Conservation (phyloP, 2,329 filamentous ascomycete species). For the Paracamarosporium sp. region DNA sequence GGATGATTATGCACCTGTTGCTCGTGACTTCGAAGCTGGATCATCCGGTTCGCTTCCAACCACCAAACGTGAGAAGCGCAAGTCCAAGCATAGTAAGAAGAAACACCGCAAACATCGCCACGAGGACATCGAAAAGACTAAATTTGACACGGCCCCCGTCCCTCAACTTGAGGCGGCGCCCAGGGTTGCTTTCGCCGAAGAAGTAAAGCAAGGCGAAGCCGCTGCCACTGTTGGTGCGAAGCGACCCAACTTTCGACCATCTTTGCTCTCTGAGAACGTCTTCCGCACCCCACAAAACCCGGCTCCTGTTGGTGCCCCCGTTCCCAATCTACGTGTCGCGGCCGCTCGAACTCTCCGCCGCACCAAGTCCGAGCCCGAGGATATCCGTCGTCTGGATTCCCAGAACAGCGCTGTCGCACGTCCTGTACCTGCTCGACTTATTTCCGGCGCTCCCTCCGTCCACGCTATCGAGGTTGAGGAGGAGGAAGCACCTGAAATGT, state of each 20-base stretch:
- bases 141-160: slow-evolving; percentile 2
- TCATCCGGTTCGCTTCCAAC: slow-evolving; percentile 42
- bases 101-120: slow-evolving; percentile 47
- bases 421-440: slow-evolving; percentile 24
- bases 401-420: slow-evolving; percentile 23
- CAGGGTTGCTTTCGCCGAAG: slow-evolving; percentile 51
- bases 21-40: slow-evolving; percentile 58
- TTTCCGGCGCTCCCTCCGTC: slow-evolving; percentile 18
- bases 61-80: slow-evolving; percentile 48
- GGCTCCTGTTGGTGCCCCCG: slow-evolving; percentile 36
- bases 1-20: slow-evolving; percentile 51
- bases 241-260: slow-evolving; percentile 67
- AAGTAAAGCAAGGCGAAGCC: slow-evolving; percentile 32
- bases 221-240: slow-evolving; percentile 56
- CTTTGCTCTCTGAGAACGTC: slow-evolving; percentile 73
- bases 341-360: slow-evolving; percentile 41
- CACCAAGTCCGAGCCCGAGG: slow-evolving; percentile 44
- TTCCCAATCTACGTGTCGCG: slow-evolving; percentile 40
- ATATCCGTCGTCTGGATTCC: slow-evolving; percentile 36
- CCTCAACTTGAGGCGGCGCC: slow-evolving; percentile 15
- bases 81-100: slow-evolving; percentile 56
- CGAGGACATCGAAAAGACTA: slow-evolving; percentile 33
- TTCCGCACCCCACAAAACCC: slow-evolving; percentile 59
- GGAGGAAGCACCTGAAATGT: slow-evolving; percentile 55
- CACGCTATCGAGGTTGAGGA: slow-evolving; percentile 31